Percentiles rank a stretch among this genome's conserved stretches.
phyloP scores from a whole-genome alignment of 331 rosid species.

The Rosa hybrid region DNA sequence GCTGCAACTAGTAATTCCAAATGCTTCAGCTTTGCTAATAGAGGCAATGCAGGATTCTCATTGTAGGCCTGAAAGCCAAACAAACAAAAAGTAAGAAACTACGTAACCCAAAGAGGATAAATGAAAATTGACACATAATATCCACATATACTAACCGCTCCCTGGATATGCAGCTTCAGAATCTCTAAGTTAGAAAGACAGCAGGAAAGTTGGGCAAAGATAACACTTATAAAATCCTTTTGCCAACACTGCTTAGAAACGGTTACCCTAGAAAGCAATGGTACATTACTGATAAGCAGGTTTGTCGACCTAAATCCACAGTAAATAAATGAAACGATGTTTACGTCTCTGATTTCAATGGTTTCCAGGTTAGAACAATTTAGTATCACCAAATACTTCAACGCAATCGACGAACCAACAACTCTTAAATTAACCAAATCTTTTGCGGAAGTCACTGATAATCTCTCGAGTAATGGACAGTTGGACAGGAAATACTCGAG shows the following conservation, averaged over 20 bases:
- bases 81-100: background rate
- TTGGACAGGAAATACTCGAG: background rate
- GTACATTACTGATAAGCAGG: too few relatives aligned
- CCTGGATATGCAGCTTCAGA: background rate
- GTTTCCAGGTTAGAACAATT: background rate
- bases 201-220: background rate
- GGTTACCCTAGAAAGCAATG: background rate
- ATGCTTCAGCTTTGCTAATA: conserved; percentile 8
- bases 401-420: background rate
- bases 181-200: background rate
- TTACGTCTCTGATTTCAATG: background rate
- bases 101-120: background rate
- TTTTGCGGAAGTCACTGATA: background rate
- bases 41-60: background rate
- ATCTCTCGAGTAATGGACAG: background rate
- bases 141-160: background rate
- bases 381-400: background rate
- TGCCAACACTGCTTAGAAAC: background rate
- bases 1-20: background rate
- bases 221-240: background rate
- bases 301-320: too few relatives aligned
- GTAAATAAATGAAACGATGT: background rate
- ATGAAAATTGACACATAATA: background rate
- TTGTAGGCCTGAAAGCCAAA: background rate
- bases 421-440: background rate